Conservation (phyloP, 2,329 filamentous ascomycete species). For the Lasiodiplodia sp. region DNA sequence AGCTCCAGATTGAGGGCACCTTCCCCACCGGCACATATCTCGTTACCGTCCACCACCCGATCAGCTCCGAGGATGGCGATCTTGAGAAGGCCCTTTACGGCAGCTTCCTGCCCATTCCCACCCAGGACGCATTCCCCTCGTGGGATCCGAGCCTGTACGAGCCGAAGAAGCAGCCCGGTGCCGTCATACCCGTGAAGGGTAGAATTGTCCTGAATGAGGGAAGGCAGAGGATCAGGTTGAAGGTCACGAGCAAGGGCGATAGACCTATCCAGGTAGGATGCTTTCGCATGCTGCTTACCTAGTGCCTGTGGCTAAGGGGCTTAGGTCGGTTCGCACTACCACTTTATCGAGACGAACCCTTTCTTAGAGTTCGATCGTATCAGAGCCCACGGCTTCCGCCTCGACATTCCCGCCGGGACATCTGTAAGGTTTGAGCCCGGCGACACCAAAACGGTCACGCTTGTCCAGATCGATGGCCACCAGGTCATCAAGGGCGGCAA, state of each 20-base stretch:
- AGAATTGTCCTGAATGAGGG: constrained; percentile 76
- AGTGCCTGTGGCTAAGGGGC: not conserved
- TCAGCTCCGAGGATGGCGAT: constrained; percentile 85
- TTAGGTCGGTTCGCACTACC: constrained; percentile 87
- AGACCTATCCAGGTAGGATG: constrained; percentile 78
- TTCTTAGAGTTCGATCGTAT: constrained; percentile 86
- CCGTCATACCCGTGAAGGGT: constrained; percentile 74
- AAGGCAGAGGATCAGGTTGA: constrained; percentile 74
- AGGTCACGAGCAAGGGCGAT: constrained; percentile 86
- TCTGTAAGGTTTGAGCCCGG: constrained; percentile 94
- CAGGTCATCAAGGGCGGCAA: constrained; percentile 87
- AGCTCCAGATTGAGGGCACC: constrained; percentile 93
- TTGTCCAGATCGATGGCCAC: constrained; percentile 86
- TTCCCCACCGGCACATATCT: constrained; percentile 91
- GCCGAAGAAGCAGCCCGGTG: constrained; percentile 75
- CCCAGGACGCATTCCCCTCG: constrained; percentile 70
- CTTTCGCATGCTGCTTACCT: not conserved
- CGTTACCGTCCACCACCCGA: constrained; percentile 91
- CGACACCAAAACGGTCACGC: constrained; percentile 85
- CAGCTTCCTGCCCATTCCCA: constrained; percentile 84
- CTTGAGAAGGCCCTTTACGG: constrained; percentile 88
- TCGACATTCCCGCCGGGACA: constrained; percentile 91
- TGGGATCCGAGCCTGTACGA: constrained; percentile 71
- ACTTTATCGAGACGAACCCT: constrained; percentile 95
- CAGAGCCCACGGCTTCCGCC: constrained; percentile 80